Evolutionary conservation across 371 early-diverging fungal genomes (phyloP), one percentile per base, ranked within the genome.

Genomic region (Aphelidium insulamus): DNA sequence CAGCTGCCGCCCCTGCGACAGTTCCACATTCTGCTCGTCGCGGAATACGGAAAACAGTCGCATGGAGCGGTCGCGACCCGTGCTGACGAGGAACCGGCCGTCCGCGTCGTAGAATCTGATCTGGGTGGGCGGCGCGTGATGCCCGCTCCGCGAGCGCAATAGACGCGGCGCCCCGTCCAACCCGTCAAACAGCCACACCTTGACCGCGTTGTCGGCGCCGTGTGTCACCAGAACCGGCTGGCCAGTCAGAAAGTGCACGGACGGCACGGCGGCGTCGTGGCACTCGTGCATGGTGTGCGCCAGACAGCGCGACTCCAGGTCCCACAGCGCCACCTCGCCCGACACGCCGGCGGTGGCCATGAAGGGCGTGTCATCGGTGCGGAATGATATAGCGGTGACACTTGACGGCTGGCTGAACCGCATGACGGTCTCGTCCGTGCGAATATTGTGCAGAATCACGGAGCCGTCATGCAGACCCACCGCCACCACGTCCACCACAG

Each of bases 161-260:
- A 84, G 55, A 2, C 81, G 62, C 12, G 87, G 87, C 0, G 64
- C 54, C 14, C 72, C 69, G 41, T 82, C 82, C 15, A 64, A 50
- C 16, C 65, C 63, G 44, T 91, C 92, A 57, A 91, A 88, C 15
- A 86, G 66, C 92, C 94, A 92, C 59, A 68, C 76, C 59, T 79
- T 85, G 41, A 95, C 62, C 16, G 86, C 49, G 44, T 95, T 91
- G 49, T 94, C 95, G 6, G 59, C 54, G 21, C 81, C 79, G n/a
- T 78, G 73, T 4, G 85, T 79, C 19, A 92, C 47, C 32, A 91
- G 49, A 19, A 95, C 49, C 15, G 85, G 74, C 55, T 84, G 84
- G 4, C 77, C 74, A 21, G 51, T 52, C 43, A 90, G 52, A 48
- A 85, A 90, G 21, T 75, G 58, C 14, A 74, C 40, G 0, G 77